Conservation (phyloP, 2,329 filamentous ascomycete genomes). For the Fusarium sp. region DNA sequence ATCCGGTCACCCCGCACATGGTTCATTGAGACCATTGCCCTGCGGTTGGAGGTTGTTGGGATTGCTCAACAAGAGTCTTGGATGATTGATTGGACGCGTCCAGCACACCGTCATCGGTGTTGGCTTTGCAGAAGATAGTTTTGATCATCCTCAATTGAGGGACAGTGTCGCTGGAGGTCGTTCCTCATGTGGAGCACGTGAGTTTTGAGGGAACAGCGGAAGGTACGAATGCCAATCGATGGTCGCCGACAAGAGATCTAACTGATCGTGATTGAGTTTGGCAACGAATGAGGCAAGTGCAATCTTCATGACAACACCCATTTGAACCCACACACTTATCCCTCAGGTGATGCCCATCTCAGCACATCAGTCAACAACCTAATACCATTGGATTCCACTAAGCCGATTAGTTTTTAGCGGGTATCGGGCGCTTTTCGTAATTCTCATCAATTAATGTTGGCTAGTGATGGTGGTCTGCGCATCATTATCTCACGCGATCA, state of each 20-base stretch:
- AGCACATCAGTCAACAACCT: background rate
- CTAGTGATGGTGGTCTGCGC: background rate
- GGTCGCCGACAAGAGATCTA: background rate
- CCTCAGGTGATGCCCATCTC: background rate
- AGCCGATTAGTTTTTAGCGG: background rate
- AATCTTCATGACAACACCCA: background rate
- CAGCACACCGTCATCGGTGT: background rate
- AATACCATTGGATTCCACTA: background rate
- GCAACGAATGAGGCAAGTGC: background rate
- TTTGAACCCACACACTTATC: background rate
- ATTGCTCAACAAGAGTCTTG: background rate
- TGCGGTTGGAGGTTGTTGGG: background rate
- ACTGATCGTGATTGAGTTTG: background rate
- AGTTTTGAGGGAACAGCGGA: background rate
- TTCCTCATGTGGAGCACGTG: background rate
- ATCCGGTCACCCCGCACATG: background rate
- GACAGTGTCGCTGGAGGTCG: background rate
- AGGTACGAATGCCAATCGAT: background rate
- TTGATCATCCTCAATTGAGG: background rate
- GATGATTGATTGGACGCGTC: background rate
- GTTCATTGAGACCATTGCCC: background rate
- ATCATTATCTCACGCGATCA: background rate
- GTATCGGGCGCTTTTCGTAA: background rate
- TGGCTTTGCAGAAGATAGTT: background rate
- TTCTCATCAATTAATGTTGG: background rate